These are phyloP conservation scores for Hypomontagnella submonticulosa DNA, from an alignment of 495 filamentous ascomycete species.

Conservation along the genomic window DNA sequence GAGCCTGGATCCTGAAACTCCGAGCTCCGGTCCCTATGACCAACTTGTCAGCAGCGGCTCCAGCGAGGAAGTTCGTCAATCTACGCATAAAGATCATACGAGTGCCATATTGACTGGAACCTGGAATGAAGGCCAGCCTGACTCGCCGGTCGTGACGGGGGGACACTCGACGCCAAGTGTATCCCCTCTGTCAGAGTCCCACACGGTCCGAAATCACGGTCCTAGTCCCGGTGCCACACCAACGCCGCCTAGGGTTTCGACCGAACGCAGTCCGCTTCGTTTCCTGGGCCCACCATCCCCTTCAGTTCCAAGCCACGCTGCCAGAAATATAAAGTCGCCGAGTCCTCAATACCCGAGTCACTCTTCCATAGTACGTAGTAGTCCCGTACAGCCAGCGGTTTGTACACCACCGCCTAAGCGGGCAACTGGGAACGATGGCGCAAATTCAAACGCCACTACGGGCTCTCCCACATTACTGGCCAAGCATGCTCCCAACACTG, in stretches of 20 bases:
- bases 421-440: conserved; percentile 27
- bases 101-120: conserved; percentile 64
- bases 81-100: conserved; percentile 56
- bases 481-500: background rate
- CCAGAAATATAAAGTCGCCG: conserved; percentile 3
- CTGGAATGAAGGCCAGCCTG: conserved; percentile 70
- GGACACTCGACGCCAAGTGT: too few relatives aligned
- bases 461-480: background rate
- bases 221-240: conserved; percentile 1
- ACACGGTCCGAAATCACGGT: too few relatives aligned
- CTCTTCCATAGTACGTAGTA: conserved; percentile 1
- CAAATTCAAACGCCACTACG: background rate
- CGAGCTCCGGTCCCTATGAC: conserved; percentile 39
- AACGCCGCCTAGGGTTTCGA: conserved; percentile 4
- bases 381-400: conserved; percentile 13
- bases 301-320: conserved; percentile 11
- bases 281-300: conserved; percentile 24
- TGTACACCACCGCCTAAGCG: conserved; percentile 12
- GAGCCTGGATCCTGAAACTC: conserved; percentile 28
- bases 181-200: too few relatives aligned
- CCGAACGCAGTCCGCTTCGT: conserved; percentile 25
- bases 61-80: conserved; percentile 36
- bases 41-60: conserved; percentile 23
- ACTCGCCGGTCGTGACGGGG: conserved; percentile 52
- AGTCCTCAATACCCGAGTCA: conserved; percentile 6